A percentile compares a stretch with the other conserved stretches of the same genome.
Evolutionary conservation across 768 basidiomycete genomes (phyloP).

Genomic region (Leccinum boreale): DNA sequence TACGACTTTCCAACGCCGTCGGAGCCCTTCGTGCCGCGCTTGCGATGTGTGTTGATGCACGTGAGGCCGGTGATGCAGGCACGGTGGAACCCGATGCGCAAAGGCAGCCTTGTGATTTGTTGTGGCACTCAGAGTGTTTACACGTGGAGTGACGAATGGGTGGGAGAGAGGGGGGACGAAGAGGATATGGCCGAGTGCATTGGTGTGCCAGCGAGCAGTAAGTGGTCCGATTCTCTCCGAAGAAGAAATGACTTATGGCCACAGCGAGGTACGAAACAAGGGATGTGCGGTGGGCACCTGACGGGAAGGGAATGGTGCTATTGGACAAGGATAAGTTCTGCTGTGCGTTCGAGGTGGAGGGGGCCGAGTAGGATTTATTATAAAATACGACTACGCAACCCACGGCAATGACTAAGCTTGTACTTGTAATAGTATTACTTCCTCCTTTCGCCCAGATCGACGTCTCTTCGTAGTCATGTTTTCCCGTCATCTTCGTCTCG

Average conservation of each 20-base stretch:
- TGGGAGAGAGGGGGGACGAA: conserved; percentile 54
- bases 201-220: conserved; percentile 82
- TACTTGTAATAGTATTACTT: not conserved
- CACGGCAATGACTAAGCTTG: conserved; percentile 19
- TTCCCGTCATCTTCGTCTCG: conserved; percentile 57
- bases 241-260: not conserved
- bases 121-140: conserved; percentile 67
- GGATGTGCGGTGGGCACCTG: conserved; percentile 77
- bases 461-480: conserved; percentile 43
- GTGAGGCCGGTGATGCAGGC: conserved; percentile 59
- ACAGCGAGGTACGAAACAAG: conserved; percentile 68
- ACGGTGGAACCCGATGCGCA: conserved; percentile 83
- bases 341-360: conserved; percentile 78
- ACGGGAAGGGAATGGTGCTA: conserved; percentile 77
- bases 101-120: conserved; percentile 64
- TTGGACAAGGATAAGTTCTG: conserved; percentile 80
- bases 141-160: conserved; percentile 84
- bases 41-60: conserved; percentile 70
- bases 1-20: conserved; percentile 67
- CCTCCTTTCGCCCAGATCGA: not conserved
- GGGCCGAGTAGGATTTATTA: not conserved
- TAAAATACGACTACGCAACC: not conserved
- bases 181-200: conserved; percentile 87
- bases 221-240: not conserved
- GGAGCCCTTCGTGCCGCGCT: conserved; percentile 53